phyloP scores from a whole-genome alignment of 768 basidiomycete genomes.

The Gloeostereum incarnatum region DNA sequence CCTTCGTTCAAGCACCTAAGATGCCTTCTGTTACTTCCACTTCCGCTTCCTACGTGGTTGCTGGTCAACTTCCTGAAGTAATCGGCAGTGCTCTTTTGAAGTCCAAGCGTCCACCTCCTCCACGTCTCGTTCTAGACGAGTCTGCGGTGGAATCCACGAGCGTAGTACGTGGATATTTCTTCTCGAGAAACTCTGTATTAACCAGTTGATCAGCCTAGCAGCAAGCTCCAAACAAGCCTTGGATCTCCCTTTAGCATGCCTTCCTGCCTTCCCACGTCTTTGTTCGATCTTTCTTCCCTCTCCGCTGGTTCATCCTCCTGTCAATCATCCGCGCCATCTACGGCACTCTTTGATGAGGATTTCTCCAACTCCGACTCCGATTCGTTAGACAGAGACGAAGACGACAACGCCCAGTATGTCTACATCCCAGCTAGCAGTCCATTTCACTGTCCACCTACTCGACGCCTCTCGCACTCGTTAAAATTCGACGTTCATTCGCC shows the following conservation, averaged over 20 bases:
- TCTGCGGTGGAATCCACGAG: not conserved
- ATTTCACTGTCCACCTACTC: conserved; percentile 22
- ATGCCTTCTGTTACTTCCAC: too few relatives aligned
- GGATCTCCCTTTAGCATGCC: not conserved
- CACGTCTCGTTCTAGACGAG: not conserved
- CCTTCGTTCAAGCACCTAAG: too few relatives aligned
- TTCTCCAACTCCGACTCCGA: not conserved
- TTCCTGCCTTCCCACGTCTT: not conserved
- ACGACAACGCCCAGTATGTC: conserved; percentile 24
- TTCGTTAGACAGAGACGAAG: conserved; percentile 10
- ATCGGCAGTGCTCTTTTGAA: not conserved
- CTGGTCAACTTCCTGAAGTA: not conserved
- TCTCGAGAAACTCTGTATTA: not conserved
- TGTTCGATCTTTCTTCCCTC: not conserved
- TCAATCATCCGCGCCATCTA: conserved; percentile 1
- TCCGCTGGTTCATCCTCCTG: not conserved
- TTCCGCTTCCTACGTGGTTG: too few relatives aligned
- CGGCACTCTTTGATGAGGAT: not conserved
- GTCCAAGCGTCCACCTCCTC: not conserved
- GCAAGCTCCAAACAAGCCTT: not conserved
- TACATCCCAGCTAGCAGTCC: conserved; percentile 27
- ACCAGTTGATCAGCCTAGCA: not conserved
- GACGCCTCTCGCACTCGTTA: too few relatives aligned
- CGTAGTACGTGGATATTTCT: not conserved
- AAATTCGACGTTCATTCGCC: conserved; percentile 16